phyloP scores from a whole-genome alignment of 2,329 filamentous ascomycete genomes.

The Ophiostoma angusticollis region DNA sequence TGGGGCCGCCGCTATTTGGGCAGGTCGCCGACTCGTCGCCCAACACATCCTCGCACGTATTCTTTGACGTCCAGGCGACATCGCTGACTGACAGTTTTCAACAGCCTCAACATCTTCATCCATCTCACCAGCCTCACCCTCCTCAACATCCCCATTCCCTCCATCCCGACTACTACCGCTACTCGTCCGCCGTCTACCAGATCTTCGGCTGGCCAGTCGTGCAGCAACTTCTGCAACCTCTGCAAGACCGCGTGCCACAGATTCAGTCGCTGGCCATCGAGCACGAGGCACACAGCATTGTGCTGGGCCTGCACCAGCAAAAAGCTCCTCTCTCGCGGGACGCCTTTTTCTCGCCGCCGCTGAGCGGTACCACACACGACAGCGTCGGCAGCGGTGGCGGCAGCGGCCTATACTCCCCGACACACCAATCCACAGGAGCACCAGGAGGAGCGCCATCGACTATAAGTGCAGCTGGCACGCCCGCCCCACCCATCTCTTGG shows the following conservation, averaged over 20 bases:
- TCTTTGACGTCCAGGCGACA: background rate
- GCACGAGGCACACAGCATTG: conserved; percentile 24
- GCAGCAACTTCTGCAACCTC: conserved; percentile 25
- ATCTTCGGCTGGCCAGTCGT: conserved; percentile 38
- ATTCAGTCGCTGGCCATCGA: conserved; percentile 17
- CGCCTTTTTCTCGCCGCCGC: background rate
- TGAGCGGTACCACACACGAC: too few relatives aligned
- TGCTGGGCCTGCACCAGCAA: conserved; percentile 21
- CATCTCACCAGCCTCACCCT: too few relatives aligned
- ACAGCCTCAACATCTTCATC: background rate
- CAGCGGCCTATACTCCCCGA: conserved; percentile 1
- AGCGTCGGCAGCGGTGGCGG: background rate
- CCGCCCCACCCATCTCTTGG: conserved; percentile 24
- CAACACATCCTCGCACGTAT: too few relatives aligned
- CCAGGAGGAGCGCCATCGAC: too few relatives aligned
- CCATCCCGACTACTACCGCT: conserved; percentile 16
- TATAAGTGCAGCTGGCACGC: too few relatives aligned
- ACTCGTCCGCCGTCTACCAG: conserved; percentile 32
- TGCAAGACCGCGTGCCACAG: conserved; percentile 19
- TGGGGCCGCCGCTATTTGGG: too few relatives aligned
- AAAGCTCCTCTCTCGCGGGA: conserved; percentile 11
- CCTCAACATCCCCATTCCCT: background rate
- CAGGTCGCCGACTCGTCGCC: too few relatives aligned
- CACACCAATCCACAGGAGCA: too few relatives aligned
- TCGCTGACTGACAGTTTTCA: background rate